Evolutionary conservation across 2,329 filamentous ascomycete species (phyloP).

Genomic region (Colletotrichum sansevieriae): DNA sequence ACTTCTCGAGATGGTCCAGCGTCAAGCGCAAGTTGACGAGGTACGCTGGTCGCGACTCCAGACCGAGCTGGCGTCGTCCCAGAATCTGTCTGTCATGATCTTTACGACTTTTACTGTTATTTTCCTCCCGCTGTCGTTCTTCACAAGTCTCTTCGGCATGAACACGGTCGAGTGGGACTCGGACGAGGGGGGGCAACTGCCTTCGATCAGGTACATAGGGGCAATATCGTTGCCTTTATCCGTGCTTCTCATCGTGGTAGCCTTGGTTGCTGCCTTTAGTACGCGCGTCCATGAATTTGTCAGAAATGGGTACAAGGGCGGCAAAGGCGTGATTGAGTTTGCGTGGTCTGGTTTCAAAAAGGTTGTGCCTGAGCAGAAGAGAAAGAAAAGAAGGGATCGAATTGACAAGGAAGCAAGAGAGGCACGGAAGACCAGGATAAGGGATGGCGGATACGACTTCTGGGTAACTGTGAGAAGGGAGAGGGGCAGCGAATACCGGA

Average conservation of each 20-base stretch:
- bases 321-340: not conserved
- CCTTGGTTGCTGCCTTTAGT: slow-evolving; percentile 70
- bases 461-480: slow-evolving; percentile 56
- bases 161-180: slow-evolving; percentile 71
- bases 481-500: slow-evolving; percentile 55
- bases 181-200: slow-evolving; percentile 52
- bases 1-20: slow-evolving; percentile 75
- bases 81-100: slow-evolving; percentile 74
- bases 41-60: slow-evolving; percentile 73
- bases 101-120: slow-evolving; percentile 75
- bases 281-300: slow-evolving; percentile 55
- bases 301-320: slow-evolving; percentile 43
- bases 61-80: slow-evolving; percentile 72
- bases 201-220: slow-evolving; percentile 60
- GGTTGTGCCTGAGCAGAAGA: slow-evolving; percentile 24
- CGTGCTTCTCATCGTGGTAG: slow-evolving; percentile 60
- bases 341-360: slow-evolving; percentile 9
- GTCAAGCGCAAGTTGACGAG: slow-evolving; percentile 76
- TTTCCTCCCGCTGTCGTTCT: slow-evolving; percentile 74
- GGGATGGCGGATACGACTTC: slow-evolving; percentile 55
- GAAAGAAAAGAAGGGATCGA: slow-evolving; percentile 42
- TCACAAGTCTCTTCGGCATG: slow-evolving; percentile 75
- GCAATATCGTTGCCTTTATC: slow-evolving; percentile 63
- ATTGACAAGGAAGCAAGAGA: slow-evolving; percentile 29
- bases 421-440: slow-evolving; percentile 39